phyloP scores from a whole-genome alignment of 129 eudicot species.

The Solidago caesia region DNA sequence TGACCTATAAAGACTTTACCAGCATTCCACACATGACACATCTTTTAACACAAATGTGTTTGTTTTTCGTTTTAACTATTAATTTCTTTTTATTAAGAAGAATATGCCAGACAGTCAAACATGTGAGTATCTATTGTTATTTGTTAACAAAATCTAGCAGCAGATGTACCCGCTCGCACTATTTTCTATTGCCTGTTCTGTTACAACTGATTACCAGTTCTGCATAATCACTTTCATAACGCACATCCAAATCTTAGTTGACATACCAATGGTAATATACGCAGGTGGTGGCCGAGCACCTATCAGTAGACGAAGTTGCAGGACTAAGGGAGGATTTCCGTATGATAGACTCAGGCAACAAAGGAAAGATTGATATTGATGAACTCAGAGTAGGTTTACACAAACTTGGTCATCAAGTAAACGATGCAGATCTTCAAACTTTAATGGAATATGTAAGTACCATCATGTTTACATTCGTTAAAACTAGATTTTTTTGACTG shows the following conservation, averaged over 20 bases:
- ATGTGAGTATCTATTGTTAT: background rate
- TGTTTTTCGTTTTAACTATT: no score
- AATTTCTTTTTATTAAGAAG: no score
- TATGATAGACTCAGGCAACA: constrained; percentile 62
- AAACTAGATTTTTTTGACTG: background rate
- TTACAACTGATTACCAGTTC: no score
- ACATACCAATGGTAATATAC: constrained; percentile 2
- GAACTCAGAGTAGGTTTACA: constrained; percentile 66
- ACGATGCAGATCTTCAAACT: constrained; percentile 59
- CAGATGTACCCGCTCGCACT: no score
- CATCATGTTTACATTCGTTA: background rate
- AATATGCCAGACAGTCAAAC: background rate
- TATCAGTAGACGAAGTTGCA: constrained; percentile 72
- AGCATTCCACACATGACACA: no score
- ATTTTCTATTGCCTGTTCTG: no score
- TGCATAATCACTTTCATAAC: background rate
- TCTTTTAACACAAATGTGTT: no score
- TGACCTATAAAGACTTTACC: no score
- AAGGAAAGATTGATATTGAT: constrained; percentile 58
- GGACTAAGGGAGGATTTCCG: constrained; percentile 68
- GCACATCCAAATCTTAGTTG: background rate
- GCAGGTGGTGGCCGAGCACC: constrained; percentile 78
- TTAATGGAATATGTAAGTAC: constrained; percentile 68
- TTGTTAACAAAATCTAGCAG: background rate
- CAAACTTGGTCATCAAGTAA: constrained; percentile 64